Evolutionary conservation across 345 rosid species (phyloP), one percentile per base, ranked within the genome.

Genomic region (Arabis alpina): DNA sequence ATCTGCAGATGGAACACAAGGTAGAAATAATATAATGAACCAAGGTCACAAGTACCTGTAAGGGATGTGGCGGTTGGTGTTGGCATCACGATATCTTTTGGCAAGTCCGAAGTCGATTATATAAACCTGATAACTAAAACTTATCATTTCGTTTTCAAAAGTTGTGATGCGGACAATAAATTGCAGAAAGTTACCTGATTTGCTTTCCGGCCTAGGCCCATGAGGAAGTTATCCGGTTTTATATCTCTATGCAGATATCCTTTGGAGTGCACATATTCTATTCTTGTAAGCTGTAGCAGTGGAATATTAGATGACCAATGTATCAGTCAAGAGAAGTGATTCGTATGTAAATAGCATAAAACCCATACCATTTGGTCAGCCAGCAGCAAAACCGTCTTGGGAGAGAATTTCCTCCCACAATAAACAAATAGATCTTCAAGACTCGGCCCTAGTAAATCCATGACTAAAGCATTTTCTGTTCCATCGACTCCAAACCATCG

Each of bases 401-500:
- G 77, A 0, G 95, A 87, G 76, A 93, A 91, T 64, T 88, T 93
- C 72, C 97, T 82, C 67, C 95, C 93, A 70, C 97, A 91, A 32
- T 93, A 93, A 44, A 87, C 91, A 53, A 93, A 91, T 8, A 93
- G 52, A 81, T 93, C 98, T 65, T 93, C 97, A 8, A 93, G 88
- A 74, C 98, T 93, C 6, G 98, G 98, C 13, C 98, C 98, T 0
- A 93, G 80, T 79, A 93, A 85, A 80, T 93, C 98, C 36, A 93
- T 75, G 44, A 91, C 97, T 48, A 91, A 78, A 1, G 85, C 81
- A 49, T 91, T 87, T 41, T 93, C 95, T 58, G 85, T 91, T 52
- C 85, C 90, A 56, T 91, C 97, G 6, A 82, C 83, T 25, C 96
- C 99, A 5, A 89, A 85, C 99, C 97, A 94, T 77, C 81, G 91